Evolutionary conservation across 2,329 filamentous ascomycete species (phyloP), one percentile per base, ranked within the genome.

Genomic region (Cladosporium sp.): DNA sequence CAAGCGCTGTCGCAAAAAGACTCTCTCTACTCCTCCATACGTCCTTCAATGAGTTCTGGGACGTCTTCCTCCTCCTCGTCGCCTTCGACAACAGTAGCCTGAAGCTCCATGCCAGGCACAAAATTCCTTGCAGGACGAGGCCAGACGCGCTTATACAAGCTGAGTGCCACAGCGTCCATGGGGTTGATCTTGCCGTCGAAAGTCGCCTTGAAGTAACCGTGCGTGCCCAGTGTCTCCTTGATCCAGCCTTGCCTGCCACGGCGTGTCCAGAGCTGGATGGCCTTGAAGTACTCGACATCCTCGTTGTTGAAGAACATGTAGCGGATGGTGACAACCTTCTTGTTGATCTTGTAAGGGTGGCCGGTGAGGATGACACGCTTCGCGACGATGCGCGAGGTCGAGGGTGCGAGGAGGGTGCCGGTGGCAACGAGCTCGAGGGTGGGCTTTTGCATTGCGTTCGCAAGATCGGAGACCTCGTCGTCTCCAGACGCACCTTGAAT

Each of bases 271-370:
- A 99, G 80, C 67, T 95, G 94, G 76, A 99, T 78, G 0, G 94
- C 94, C 82, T 97, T 96, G 86, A 98, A 99, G 93, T 95, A 99
- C 71, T 91, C 88, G 34, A 99, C 92, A 70, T 99, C 96, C 73
- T 94, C 92, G 58, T 90, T 84, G 82, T 94, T 96, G 88, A 99
- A 99, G 85, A 99, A 99, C 96, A 99, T 99, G 85, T 99, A 99
- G 32, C 95, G 90, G 56, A 99, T 89, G 0, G 96, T 99, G 66
- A 99, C 95, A 26, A 99, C 84, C 79, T 91, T 93, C 86, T 97
- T 97, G 87, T 99, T 92, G 77, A 99, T 99, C 82, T 99, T 97
- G 85, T 92, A 97, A 0, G 96, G 95, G 76, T 99, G 94, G 18
- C 95, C 96, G 0, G 95, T 97, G 65, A 99, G 85, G 69, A 98